Percentiles rank a stretch among this genome's conserved stretches.
Conservation (phyloP, 208 protist species). For the Phytomonas serpens region DNA sequence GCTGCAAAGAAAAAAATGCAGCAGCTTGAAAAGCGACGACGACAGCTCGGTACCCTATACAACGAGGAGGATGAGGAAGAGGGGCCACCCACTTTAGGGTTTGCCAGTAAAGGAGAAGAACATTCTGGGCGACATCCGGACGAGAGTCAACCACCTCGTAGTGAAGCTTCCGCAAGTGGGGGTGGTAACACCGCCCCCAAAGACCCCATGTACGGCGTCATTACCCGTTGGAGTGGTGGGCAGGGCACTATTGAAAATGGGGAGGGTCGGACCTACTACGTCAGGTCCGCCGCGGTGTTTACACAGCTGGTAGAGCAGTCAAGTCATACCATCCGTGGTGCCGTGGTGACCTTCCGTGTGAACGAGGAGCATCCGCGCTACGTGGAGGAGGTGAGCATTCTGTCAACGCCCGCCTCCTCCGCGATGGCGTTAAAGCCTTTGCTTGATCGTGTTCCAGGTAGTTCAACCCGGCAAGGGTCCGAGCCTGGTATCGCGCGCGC, state of each 20-base stretch:
- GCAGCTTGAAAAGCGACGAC: constrained; percentile 16
- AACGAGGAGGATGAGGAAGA: constrained; percentile 1
- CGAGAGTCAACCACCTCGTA: neutral
- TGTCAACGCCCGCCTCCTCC: constrained; percentile 42
- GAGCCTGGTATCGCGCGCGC: neutral
- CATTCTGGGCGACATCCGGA: constrained; percentile 7
- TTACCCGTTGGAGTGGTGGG: constrained; percentile 86
- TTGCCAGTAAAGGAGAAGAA: neutral
- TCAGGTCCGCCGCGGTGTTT: constrained; percentile 67
- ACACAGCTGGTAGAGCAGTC: constrained; percentile 59
- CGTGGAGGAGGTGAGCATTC: constrained; percentile 50
- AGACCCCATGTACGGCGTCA: constrained; percentile 52
- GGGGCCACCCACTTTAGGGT: no score
- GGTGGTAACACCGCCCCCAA: constrained; percentile 1
- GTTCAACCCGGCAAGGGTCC: neutral
- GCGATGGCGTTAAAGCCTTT: constrained; percentile 36
- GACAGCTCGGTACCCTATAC: constrained; percentile 16
- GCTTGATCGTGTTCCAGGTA: constrained; percentile 16
- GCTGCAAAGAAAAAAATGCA: constrained; percentile 31
- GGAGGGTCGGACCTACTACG: constrained; percentile 57
- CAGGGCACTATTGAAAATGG: constrained; percentile 74
- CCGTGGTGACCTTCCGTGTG: constrained; percentile 67
- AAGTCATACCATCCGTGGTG: constrained; percentile 58
- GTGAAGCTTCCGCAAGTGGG: neutral
- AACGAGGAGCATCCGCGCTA: constrained; percentile 34